phyloP scores from a whole-genome alignment of 73 alveolate genomes.

The Uronychia binucleata region DNA sequence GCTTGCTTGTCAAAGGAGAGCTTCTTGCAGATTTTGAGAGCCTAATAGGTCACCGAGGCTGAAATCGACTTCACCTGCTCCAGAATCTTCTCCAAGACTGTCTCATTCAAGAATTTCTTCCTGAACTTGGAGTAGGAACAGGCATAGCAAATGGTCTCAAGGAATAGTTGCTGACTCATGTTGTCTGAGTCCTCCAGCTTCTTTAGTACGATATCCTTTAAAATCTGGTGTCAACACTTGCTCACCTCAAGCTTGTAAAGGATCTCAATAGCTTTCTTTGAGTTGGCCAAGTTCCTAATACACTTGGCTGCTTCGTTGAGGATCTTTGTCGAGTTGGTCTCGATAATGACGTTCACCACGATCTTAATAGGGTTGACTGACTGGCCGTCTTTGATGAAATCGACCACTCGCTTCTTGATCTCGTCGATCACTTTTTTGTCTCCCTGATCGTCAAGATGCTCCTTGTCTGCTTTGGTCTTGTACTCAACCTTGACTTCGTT shows the following conservation, averaged over 20 bases:
- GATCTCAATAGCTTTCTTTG: constrained; percentile 36
- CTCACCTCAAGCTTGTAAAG: constrained; percentile 21
- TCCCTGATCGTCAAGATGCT: constrained; percentile 1
- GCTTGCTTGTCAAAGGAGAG: constrained; percentile 45
- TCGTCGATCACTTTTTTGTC: background rate
- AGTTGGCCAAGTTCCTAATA: constrained; percentile 29
- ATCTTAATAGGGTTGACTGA: constrained; percentile 21
- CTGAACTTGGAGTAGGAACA: constrained; percentile 42
- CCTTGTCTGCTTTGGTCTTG: constrained; percentile 21
- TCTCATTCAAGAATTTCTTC: constrained; percentile 32
- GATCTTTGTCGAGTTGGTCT: constrained; percentile 39
- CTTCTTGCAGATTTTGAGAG: constrained; percentile 49
- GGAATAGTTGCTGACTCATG: constrained; percentile 27
- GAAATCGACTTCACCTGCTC: constrained; percentile 52
- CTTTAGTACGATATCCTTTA: constrained; percentile 17
- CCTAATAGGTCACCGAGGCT: constrained; percentile 45
- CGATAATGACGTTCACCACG: constrained; percentile 17
- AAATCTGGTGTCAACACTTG: background rate
- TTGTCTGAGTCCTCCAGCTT: constrained; percentile 49
- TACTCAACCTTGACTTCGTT: constrained; percentile 18
- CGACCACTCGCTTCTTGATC: constrained; percentile 15
- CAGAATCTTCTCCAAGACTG: constrained; percentile 28
- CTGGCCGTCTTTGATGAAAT: constrained; percentile 12
- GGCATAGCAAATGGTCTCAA: constrained; percentile 41
- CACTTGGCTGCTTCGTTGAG: constrained; percentile 55